Percentiles rank a stretch among this genome's conserved stretches.
phyloP scores from a whole-genome alignment of 345 rosid genomes.

The Trapa incisa region DNA sequence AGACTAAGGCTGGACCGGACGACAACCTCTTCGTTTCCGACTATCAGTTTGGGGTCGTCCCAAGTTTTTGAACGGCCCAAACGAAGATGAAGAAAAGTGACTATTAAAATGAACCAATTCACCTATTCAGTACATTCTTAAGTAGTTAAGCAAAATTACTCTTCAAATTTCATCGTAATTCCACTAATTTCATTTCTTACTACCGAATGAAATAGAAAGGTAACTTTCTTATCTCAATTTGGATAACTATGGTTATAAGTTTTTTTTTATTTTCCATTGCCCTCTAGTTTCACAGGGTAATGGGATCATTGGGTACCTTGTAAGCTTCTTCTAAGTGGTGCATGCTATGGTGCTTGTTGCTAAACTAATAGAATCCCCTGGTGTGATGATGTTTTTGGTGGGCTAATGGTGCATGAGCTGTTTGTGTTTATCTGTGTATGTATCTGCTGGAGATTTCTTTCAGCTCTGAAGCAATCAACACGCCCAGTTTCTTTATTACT shows the following conservation, averaged over 20 bases:
- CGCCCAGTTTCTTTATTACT: no score
- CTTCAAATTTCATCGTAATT: no score
- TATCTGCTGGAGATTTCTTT: conserved; percentile 6
- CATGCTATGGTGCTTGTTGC: not conserved
- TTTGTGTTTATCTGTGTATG: not conserved
- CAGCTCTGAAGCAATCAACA: no score
- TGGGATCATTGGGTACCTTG: not conserved
- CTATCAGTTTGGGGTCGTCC: conserved; percentile 68
- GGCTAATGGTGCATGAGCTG: not conserved
- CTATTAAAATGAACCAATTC: no score
- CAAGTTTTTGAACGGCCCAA: conserved; percentile 25
- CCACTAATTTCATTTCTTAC: no score
- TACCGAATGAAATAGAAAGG: no score
- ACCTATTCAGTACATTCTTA: no score
- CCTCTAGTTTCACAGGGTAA: not conserved
- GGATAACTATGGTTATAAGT: not conserved
- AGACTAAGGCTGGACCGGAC: conserved; percentile 33
- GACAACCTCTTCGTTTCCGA: conserved; percentile 13
- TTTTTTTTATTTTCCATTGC: not conserved
- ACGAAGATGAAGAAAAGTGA: not conserved
- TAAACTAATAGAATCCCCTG: not conserved
- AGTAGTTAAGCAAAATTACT: no score
- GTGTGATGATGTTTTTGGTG: not conserved
- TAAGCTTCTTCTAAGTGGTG: not conserved
- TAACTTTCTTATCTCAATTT: no score